These are phyloP conservation scores for Wallemia hederae DNA, from an alignment of 1,284 basidiomycete species.

Conservation along the genomic window DNA sequence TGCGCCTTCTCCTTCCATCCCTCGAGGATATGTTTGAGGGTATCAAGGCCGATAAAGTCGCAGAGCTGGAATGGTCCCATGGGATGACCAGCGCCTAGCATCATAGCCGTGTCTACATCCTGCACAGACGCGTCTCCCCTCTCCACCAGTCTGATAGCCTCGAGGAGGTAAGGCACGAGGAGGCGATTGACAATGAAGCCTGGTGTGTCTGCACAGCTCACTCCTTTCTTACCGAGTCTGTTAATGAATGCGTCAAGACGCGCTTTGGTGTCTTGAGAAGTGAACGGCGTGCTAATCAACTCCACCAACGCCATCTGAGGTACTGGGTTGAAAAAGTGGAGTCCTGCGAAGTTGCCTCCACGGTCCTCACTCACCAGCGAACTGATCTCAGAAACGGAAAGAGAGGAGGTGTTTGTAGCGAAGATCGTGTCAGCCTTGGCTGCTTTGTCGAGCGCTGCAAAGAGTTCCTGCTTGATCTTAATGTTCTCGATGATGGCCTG, in stretches of 20 bases:
- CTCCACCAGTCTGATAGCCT: background rate
- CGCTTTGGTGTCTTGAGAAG: background rate
- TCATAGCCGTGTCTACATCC: background rate
- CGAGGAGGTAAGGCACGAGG: background rate
- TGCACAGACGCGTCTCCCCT: background rate
- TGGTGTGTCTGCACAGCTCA: background rate
- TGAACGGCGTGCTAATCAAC: background rate
- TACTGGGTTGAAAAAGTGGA: constrained; percentile 90
- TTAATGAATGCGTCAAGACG: background rate
- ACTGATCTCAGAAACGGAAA: constrained; percentile 79
- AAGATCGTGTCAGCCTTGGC: constrained; percentile 47
- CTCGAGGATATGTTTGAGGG: background rate
- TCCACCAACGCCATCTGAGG: constrained; percentile 34
- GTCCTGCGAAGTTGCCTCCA: constrained; percentile 20
- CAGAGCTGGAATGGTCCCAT: background rate
- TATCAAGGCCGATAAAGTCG: background rate
- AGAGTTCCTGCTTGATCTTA: constrained; percentile 47
- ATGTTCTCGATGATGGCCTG: constrained; percentile 74
- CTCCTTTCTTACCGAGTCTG: background rate
- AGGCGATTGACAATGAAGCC: background rate
- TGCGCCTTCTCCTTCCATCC: background rate
- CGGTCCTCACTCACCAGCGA: constrained; percentile 14
- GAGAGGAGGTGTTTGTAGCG: constrained; percentile 78
- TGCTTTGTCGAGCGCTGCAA: constrained; percentile 35
- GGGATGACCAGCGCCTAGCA: background rate